Base-by-base conservation (phyloP, 176 grass and related monocot species). In the Aegilops umbellulata region DNA sequence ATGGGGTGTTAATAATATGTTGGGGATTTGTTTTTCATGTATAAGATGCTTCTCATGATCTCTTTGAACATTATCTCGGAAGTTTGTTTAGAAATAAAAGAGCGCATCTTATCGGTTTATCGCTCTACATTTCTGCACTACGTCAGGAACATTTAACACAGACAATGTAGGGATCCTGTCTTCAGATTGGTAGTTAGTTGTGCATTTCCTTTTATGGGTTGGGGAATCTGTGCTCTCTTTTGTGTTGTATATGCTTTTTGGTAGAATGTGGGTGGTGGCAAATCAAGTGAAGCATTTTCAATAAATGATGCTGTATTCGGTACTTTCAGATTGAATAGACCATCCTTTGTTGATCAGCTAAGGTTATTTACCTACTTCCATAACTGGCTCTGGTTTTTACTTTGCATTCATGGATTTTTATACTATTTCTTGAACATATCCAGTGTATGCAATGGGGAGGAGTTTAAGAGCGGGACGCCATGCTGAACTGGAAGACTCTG, bases 371-470 rank as follows among this genome's bases (percentile, higher is more conserved):
- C 20, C 0, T 20, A n/a, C 20, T 58, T 58, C 55, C 55, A 58
- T 0, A 34, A 34, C 32, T 34, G 32, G 32, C 2, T 58, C 55
- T 58, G 55, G 2, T 13, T 72, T 73, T 9, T 36, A 16, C 46
- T 36, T 12, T 82, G 1, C 25, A 31, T 74, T 79, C 8, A 79
- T 60, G 34, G 14, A 4, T 84, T 3, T 3, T 78, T 64, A 2
- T 53, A 85, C 83, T 83, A 19, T 85, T 71, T 42, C 42, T 25
- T 77, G 23, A 70, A 79, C 55, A 69, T 42, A 10, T 72, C 31
- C 79, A 96, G 89, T 76, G 53, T 61, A 88, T 91, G 87, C 49
- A 57, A 90, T 91, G 91, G 85, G 34, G 51, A 82, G 64, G 74
- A 81, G 63, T 68, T 31, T 81, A 29, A 78, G 69, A 32, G 58